Evolutionary conservation across 108 stramenopile species (phyloP).

Genomic region (Schizochytrium sp.): DNA sequence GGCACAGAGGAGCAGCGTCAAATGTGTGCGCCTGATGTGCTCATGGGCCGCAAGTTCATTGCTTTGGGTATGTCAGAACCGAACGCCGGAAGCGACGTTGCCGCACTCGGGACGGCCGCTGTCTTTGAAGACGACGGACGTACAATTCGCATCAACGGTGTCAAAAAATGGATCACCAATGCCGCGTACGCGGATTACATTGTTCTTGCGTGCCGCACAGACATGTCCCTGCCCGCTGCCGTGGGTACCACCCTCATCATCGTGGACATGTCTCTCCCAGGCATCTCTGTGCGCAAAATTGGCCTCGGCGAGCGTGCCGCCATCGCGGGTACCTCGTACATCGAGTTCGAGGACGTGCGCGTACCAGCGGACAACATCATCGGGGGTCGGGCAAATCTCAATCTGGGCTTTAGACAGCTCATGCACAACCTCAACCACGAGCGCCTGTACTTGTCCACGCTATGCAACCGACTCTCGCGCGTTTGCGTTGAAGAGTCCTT

Average conservation of each 20-base stretch:
- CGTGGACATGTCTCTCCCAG: not conserved
- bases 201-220: not conserved
- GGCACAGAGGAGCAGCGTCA: not conserved
- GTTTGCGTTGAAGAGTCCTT: not conserved
- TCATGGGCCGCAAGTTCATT: slow-evolving; percentile 4
- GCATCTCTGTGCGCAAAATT: not conserved
- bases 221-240: not conserved
- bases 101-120: not conserved
- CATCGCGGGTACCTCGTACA: not conserved
- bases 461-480: not conserved
- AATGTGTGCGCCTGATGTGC: not conserved
- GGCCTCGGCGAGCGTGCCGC: not conserved
- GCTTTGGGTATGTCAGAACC: not conserved
- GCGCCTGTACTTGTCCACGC: not conserved
- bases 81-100: not conserved
- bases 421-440: slow-evolving; percentile 6
- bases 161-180: not conserved
- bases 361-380: not conserved
- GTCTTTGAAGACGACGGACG: not conserved
- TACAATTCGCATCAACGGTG: not conserved
- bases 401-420: not conserved
- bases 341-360: not conserved
- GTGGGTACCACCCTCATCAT: not conserved
- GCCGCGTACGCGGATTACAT: not conserved
- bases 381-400: not conserved